Percentiles rank a stretch among this genome's conserved stretches.
phyloP scores from a whole-genome alignment of 2,329 filamentous ascomycete genomes.

The Hirsutella thompsonii region DNA sequence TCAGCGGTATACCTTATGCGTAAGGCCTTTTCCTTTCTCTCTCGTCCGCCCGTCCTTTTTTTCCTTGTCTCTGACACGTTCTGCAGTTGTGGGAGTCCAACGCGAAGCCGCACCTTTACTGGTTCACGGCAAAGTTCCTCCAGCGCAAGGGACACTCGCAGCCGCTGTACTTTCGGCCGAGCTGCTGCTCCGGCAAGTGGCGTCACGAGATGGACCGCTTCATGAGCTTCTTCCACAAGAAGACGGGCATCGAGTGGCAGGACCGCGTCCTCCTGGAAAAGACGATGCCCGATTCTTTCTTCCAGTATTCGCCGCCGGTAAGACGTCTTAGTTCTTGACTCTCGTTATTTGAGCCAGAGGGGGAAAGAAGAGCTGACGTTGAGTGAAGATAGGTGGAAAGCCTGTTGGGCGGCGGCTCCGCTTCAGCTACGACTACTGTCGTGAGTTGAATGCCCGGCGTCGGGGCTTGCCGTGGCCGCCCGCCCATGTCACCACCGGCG shows the following conservation, averaged over 20 bases:
- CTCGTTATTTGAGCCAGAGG: not conserved
- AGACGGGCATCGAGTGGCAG: conserved; percentile 48
- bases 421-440: conserved; percentile 18
- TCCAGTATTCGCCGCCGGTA: conserved; percentile 35
- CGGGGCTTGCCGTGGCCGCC: conserved; percentile 14
- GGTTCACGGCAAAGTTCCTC: conserved; percentile 39
- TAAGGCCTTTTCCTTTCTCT: conserved; percentile 23
- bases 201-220: conserved; percentile 35
- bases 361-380: not conserved
- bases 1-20: conserved; percentile 47
- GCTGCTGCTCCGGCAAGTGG: conserved; percentile 24
- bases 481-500: conserved; percentile 1
- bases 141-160: conserved; percentile 24
- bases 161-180: conserved; percentile 24
- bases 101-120: conserved; percentile 45
- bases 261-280: conserved; percentile 28
- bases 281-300: conserved; percentile 17
- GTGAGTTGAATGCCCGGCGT: conserved; percentile 19
- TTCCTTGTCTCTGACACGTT: no score
- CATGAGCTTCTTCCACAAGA: conserved; percentile 40
- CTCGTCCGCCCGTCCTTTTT: not conserved
- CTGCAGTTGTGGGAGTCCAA: conserved; percentile 55
- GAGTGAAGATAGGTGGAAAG: conserved; percentile 20
- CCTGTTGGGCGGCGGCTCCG: conserved; percentile 22
- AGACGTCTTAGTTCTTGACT: conserved; percentile 9